Base-by-base conservation (phyloP, 1,284 basidiomycete genomes). In the Moesziomyces sp. region DNA sequence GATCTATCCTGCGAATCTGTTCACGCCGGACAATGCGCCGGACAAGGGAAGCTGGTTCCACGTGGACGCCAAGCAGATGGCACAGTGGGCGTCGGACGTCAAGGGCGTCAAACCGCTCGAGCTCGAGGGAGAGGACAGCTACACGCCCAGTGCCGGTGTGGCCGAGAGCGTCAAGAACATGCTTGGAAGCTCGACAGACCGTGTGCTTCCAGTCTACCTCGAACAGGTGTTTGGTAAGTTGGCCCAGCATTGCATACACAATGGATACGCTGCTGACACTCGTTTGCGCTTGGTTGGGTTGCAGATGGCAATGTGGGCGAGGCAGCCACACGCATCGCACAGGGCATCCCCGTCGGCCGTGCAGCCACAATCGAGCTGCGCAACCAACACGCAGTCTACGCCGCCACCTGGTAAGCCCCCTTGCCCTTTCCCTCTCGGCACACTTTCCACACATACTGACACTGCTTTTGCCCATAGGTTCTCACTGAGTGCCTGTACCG, bases 371-470 rank as follows among this genome's bases (percentile, higher is more conserved):
- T 98, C 46, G 93, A 98, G 81, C 86, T 99, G 52, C 88, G 97
- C 45, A 99, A 99, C 85, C 90, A 94, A 58, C 96, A 99, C 86
- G 88, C 93, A 10, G 95, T 94, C 7, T 99, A 99, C 84, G 93
- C 96, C 7, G 89, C 92, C 19, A 99, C 96, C 13, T 99, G 96
- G 96, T 94, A 33, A 58, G 74, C 52, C 43, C 58, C 70, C 60
- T 16, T 14, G 3, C 35, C 35, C 35, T 16, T 14, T 62, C n/a
- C n/a, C 14, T 16, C 45, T 26, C 52, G n/a, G 21, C 33, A 14
- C 51, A 19, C 19, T 46, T 21, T 38, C 4, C 24, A 4, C n/a
- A 13, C 38, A 40, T 24, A 43, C 46, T 38, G 7, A 28, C 16
- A 9, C 23, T 23, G 3, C 13, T 28, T 45, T 45, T 3, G 18